Conservation (phyloP, 768 basidiomycete genomes). For the Lentinula sp. region DNA sequence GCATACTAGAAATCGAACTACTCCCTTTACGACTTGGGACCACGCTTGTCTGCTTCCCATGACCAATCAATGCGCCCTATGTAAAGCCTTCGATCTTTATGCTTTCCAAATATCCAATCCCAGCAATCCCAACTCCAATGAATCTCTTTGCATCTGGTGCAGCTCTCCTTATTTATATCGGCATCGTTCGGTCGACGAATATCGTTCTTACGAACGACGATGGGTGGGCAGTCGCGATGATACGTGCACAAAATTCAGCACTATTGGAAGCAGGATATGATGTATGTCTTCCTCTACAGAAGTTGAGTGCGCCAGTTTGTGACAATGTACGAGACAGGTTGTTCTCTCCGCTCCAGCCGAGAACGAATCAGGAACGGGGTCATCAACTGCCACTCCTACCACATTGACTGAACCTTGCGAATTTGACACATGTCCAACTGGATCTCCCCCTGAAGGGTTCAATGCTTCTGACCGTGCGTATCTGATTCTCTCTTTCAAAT, state of each 20-base stretch:
- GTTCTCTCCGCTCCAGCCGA: slow-evolving; percentile 40
- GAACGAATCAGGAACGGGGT: slow-evolving; percentile 42
- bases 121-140: background rate
- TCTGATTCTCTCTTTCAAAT: background rate
- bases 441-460: slow-evolving; percentile 36
- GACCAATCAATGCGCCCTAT: background rate
- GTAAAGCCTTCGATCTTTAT: background rate
- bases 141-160: background rate
- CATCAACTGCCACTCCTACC: slow-evolving; percentile 26
- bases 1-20: background rate
- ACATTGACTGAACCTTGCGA: slow-evolving; percentile 29
- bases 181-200: slow-evolving; percentile 7
- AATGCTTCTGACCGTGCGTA: slow-evolving; percentile 29
- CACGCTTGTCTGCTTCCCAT: background rate
- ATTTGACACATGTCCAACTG: slow-evolving; percentile 33
- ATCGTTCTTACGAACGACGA: slow-evolving; percentile 27
- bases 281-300: slow-evolving; percentile 17
- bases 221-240: slow-evolving; percentile 40
- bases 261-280: slow-evolving; percentile 31
- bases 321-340: slow-evolving; percentile 19
- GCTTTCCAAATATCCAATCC: background rate
- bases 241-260: slow-evolving; percentile 34
- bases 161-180: background rate
- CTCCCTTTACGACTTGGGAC: background rate
- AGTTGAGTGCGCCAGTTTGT: background rate